Base-by-base conservation (phyloP, 768 basidiomycete species). In the Roridomyces roridus region DNA sequence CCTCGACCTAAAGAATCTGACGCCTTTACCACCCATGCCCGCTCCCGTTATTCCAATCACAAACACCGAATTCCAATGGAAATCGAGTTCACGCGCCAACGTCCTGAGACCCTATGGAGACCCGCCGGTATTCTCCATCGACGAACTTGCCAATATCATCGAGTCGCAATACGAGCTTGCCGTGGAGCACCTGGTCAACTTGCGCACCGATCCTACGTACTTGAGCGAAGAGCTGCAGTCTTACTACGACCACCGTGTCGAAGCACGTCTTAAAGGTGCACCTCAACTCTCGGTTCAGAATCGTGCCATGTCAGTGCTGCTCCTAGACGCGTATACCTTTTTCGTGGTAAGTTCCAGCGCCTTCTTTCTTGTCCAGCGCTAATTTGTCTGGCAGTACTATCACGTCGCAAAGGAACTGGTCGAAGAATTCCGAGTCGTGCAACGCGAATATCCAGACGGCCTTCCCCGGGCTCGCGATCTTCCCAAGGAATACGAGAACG, bases 161-260 rank as follows among this genome's bases (percentile, higher is more conserved):
- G 37, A 57, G 4, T 39, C 55, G 2, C 55, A 57, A 34, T 57
- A 57, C 15, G 48, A 57, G 36, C 44, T 57, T 9, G 25, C 55
- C 21, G 28, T 57, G 15, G 48, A 57, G n/a, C 55, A 57, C 26
- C 48, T 57, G 0, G 49, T 15, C 4, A 45, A 58, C 40, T 18
- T 57, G 29, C 49, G 56, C 6, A 57, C 49, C 15, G 56, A 57
- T 31, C 56, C 49, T 21, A 46, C 35, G 12, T 57, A 51, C 24
- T 23, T 57, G 9, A 36, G 48, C 11, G 56, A 57, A 10, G 46
- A 20, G 2, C 11, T 51, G 15, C 49, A 57, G 45, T 29, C 49
- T 24, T 57, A 57, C 49, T 57, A 57, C 10, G 49, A 31, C 25
- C 56, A 57, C n/a, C 56, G 56, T 28, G 2, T 42, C 18, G 56